These are phyloP conservation scores for Cladosporium velox DNA, from an alignment of 2,329 filamentous ascomycete genomes.

Conservation along the genomic window DNA sequence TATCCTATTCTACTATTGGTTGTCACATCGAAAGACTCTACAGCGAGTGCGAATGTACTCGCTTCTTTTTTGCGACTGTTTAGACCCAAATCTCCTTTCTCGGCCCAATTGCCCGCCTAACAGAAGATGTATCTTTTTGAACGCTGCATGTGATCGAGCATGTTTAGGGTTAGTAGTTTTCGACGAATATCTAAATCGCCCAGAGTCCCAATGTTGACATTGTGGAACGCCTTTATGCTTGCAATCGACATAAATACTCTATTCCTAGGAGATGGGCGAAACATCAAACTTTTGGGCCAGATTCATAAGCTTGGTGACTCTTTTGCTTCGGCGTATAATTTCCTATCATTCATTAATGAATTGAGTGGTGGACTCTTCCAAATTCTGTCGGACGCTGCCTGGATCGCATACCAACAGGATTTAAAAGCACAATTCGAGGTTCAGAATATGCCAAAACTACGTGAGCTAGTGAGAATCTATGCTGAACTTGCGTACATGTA, in stretches of 20 bases:
- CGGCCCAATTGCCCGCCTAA: neutral
- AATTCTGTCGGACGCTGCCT: neutral
- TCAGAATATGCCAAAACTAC: rapidly evolving
- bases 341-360: too few relatives aligned
- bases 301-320: neutral
- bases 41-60: neutral
- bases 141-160: neutral
- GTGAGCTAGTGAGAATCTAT: neutral
- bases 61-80: neutral
- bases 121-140: neutral
- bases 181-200: neutral
- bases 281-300: neutral
- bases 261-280: neutral
- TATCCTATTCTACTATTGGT: neutral
- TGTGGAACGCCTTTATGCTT: neutral
- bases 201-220: neutral
- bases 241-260: neutral
- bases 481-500: too few relatives aligned
- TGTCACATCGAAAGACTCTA: neutral
- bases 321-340: neutral
- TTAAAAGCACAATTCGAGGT: neutral
- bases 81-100: neutral
- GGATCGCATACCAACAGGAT: neutral
- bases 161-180: neutral
- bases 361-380: neutral